Percentiles rank a stretch among this genome's conserved stretches.
Evolutionary conservation across 345 rosid species (phyloP).

Genomic region (Brassica incana): DNA sequence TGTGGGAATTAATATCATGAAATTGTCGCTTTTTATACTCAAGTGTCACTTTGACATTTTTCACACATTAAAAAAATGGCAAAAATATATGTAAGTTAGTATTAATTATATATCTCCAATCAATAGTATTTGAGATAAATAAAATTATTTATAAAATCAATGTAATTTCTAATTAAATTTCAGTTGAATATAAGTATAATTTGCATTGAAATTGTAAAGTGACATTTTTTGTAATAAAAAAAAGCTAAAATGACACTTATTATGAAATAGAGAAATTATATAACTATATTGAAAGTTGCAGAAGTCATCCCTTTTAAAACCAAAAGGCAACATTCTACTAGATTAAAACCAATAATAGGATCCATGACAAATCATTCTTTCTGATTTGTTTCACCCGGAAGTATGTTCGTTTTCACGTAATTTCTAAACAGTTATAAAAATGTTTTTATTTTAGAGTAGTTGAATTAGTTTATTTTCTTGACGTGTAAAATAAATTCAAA

Average conservation of each 20-base stretch:
- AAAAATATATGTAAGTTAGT: too few relatives aligned
- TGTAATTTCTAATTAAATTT: too few relatives aligned
- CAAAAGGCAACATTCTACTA: neutral
- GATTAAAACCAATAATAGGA: neutral
- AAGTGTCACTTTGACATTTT: too few relatives aligned
- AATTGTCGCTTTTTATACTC: neutral
- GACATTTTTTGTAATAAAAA: too few relatives aligned
- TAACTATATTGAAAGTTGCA: neutral
- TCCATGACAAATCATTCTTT: neutral
- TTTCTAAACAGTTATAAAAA: neutral
- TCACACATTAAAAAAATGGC: too few relatives aligned
- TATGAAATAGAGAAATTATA: neutral
- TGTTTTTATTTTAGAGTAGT: neutral
- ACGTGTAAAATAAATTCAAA: neutral
- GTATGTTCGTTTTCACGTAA: neutral
- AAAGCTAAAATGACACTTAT: too few relatives aligned
- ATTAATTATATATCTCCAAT: too few relatives aligned
- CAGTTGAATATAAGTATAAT: too few relatives aligned
- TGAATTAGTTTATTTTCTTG: conserved; percentile 12
- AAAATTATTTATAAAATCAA: too few relatives aligned
- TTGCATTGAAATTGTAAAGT: too few relatives aligned
- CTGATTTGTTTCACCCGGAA: neutral
- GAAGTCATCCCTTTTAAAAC: neutral
- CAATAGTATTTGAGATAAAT: too few relatives aligned
- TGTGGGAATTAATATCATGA: neutral